Base-by-base conservation (phyloP, 768 basidiomycete genomes). In the Mycena rebaudengoi region DNA sequence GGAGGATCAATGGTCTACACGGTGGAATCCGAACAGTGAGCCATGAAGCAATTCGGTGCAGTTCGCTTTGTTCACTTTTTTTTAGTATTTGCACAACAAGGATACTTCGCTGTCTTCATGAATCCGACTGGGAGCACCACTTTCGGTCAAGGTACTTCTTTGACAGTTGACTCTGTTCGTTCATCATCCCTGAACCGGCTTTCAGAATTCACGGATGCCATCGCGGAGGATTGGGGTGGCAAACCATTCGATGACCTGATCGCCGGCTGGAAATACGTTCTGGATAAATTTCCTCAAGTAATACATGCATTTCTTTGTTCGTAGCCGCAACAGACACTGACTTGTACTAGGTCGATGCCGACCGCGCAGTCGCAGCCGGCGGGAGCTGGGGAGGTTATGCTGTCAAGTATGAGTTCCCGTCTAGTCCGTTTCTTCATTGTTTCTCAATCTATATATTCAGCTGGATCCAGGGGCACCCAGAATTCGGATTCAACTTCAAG, bases 51-150 rank as follows among this genome's bases (percentile, higher is more conserved):
- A 8, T 20, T 11, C 35, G 10, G 8, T 20, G 23, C 5, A 16
- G 7, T 6, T 11, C 26, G 2, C 1, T 33, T 45, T 26, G 29
- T 35, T 49, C 8, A 50, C 39, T 16, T 37, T 23, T 29, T 28
- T 35, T 7, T 59, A 91, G 88, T 91, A 11, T 96, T 94, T 69
- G 87, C 94, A 12, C 87, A 89, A 69, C 92, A 94, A 72, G 95
- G 97, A 0, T 99, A 98, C 76, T 89, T 97, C 69, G 86, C 88
- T 12, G 83, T 98, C 39, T 83, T 90, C 29, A 90, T 98, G 69
- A 98, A 99, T 73, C 97, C 97, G 3, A 97, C 96, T 0, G 97
- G 97, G 10, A 93, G 91, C 28, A 98, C 97, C 4, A 90, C 93
- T 0, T 98, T 96, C 69, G 96, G 95, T 4, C 95, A 97, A 85